A percentile compares a stretch with the other conserved stretches of the same genome.
These are phyloP conservation scores for Nasturtium officinale DNA, from an alignment of 345 rosid species.

Conservation along the genomic window DNA sequence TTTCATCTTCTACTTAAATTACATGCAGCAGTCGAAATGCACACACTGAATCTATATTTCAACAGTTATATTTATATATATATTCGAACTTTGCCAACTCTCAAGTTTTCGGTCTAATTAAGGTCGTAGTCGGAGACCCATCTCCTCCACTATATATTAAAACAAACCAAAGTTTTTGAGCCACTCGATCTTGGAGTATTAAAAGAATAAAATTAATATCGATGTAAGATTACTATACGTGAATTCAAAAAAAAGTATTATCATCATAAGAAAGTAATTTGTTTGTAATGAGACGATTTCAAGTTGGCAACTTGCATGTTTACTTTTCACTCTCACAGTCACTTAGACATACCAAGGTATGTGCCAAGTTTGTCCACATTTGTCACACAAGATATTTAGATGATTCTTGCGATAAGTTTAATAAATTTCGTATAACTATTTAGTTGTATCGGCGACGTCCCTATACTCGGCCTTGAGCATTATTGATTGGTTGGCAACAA, in stretches of 20 bases:
- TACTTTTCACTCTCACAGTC: slow-evolving; percentile 35
- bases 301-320: slow-evolving; percentile 40
- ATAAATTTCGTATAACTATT: background rate
- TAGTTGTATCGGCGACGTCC: slow-evolving; percentile 15
- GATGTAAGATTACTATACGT: slow-evolving; percentile 16
- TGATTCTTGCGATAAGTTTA: background rate
- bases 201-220: background rate
- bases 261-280: slow-evolving; percentile 34
- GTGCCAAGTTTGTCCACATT: slow-evolving; percentile 37
- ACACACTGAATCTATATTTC: slow-evolving; percentile 31
- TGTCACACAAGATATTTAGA: slow-evolving; percentile 22
- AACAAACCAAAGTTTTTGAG: slow-evolving; percentile 26
- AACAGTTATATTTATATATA: background rate
- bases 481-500: slow-evolving; percentile 34
- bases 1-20: slow-evolving; percentile 28
- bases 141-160: slow-evolving; percentile 33
- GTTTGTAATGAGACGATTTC: slow-evolving; percentile 37
- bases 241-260: slow-evolving; percentile 1
- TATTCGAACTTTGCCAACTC: slow-evolving; percentile 27
- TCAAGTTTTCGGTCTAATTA: slow-evolving; percentile 25
- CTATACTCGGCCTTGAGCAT: slow-evolving; percentile 3
- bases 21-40: slow-evolving; percentile 9
- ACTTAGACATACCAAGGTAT: slow-evolving; percentile 30
- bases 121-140: slow-evolving; percentile 35
- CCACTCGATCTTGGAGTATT: slow-evolving; percentile 16